These are phyloP conservation scores for Pistacia integerrima DNA, from an alignment of 345 rosid genomes.

Conservation along the genomic window DNA sequence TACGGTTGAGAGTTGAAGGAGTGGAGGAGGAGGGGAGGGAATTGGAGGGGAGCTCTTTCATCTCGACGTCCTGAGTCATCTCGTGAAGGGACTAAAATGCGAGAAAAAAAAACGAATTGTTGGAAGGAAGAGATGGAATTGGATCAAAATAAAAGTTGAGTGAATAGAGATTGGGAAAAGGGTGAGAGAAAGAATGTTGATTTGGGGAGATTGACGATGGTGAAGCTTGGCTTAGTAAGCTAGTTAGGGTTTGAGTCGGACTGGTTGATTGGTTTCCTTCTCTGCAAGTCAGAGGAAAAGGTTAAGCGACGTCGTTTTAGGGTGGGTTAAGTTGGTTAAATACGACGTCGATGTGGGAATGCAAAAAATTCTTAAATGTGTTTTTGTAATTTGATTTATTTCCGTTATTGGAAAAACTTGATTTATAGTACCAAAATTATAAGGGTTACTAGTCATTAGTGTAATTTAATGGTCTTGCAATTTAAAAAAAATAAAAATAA, in stretches of 20 bases:
- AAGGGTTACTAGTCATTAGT: too few relatives aligned
- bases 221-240: background rate
- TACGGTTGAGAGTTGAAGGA: slow-evolving; percentile 37
- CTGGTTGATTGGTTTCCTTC: background rate
- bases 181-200: slow-evolving; percentile 16
- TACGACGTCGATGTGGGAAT: background rate
- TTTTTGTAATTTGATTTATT: too few relatives aligned
- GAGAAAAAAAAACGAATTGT: background rate
- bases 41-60: slow-evolving; percentile 39
- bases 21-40: slow-evolving; percentile 25
- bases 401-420: too few relatives aligned
- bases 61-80: slow-evolving; percentile 42
- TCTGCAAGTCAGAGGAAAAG: background rate
- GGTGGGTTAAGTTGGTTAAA: background rate
- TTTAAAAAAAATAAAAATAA: too few relatives aligned
- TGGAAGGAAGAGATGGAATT: background rate
- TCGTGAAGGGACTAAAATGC: slow-evolving; percentile 2
- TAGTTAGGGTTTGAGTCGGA: background rate
- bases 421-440: too few relatives aligned
- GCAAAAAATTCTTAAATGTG: too few relatives aligned
- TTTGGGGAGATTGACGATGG: background rate
- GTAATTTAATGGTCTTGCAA: too few relatives aligned
- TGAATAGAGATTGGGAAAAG: background rate
- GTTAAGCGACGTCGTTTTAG: slow-evolving; percentile 2
- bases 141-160: slow-evolving; percentile 4